Base-by-base conservation (phyloP, 2,329 filamentous ascomycete species). In the Byssochlamys sp. region DNA sequence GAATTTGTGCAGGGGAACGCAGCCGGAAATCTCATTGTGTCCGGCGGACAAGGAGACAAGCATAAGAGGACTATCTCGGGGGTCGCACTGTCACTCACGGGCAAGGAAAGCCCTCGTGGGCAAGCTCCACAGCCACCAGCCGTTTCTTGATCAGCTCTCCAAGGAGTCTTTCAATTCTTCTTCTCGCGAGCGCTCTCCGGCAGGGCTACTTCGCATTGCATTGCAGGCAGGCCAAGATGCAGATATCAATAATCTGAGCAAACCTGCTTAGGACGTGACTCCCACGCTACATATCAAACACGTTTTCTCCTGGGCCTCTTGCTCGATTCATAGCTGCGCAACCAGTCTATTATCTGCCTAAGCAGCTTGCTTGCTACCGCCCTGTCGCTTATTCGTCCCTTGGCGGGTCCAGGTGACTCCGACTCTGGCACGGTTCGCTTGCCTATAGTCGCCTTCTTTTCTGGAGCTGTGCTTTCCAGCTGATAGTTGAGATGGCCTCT, bases 211-310 rank as follows among this genome's bases (percentile, higher is more conserved):
- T 66, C 69, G 68, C 69, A 70, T 71, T 66, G 65, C 67, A 71
- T 70, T 65, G 65, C 63, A 69, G 63, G 65, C 66, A 67, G 68
- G 71, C 65, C 73, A 75, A 75, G 66, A 75, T 75, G 73, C 73
- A 74, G 68, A 71, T 67, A 72, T 70, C 71, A 71, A 74, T 45
- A 67, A 69, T 65, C 67, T 57, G 65, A 67, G 65, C 64, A 68
- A 67, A 68, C 69, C 68, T 69, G 67, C 67, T 74, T 69, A 71
- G 67, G 69, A 72, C 69, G 69, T 70, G 67, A 69, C 69, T 71
- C 66, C 67, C 68, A 60, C 63, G 66, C 68, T 59, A 63, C 57
- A 58, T 31, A 14, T 45, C 53, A 64, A 63, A 68, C 65, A 63
- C 63, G 59, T 62, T 65, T 63, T 55, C 61, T 63, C 57, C 61